A percentile compares a stretch with the other conserved stretches of the same genome.
Conservation (phyloP, 345 rosid genomes). For the Syzygium jambos region DNA sequence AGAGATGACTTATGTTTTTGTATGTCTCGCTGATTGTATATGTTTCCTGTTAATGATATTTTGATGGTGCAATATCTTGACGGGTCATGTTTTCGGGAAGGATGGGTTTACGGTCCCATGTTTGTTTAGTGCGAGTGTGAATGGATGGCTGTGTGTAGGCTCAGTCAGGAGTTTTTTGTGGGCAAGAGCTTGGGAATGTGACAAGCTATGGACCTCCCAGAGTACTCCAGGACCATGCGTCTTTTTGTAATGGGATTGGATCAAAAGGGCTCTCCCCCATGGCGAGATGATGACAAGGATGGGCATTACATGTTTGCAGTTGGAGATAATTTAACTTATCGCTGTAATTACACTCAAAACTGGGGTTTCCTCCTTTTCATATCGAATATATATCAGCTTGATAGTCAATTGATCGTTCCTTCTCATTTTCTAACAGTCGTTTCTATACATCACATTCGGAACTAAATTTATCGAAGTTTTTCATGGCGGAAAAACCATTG, state of each 20-base stretch:
- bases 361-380: constrained; percentile 7
- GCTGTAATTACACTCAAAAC: constrained; percentile 54
- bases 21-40: neutral
- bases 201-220: constrained; percentile 50
- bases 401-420: neutral
- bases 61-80: neutral
- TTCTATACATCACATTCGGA: neutral
- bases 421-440: neutral
- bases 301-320: constrained; percentile 64
- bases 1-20: neutral
- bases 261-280: constrained; percentile 56
- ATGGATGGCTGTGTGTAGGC: constrained; percentile 58
- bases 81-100: constrained; percentile 3
- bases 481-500: neutral
- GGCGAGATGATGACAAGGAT: constrained; percentile 75
- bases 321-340: constrained; percentile 66
- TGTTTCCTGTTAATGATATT: neutral
- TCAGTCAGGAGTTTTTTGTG: constrained; percentile 49
- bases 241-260: constrained; percentile 46
- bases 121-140: constrained; percentile 32
- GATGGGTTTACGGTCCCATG: constrained; percentile 13
- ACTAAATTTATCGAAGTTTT: neutral
- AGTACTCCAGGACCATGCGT: constrained; percentile 34
- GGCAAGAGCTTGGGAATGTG: constrained; percentile 55
- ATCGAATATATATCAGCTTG: neutral